Percentiles rank a stretch among this genome's conserved stretches.
Evolutionary conservation across 164 flowering plant genomes (phyloP).

Genomic region (Tetrastigma voinierianum): DNA sequence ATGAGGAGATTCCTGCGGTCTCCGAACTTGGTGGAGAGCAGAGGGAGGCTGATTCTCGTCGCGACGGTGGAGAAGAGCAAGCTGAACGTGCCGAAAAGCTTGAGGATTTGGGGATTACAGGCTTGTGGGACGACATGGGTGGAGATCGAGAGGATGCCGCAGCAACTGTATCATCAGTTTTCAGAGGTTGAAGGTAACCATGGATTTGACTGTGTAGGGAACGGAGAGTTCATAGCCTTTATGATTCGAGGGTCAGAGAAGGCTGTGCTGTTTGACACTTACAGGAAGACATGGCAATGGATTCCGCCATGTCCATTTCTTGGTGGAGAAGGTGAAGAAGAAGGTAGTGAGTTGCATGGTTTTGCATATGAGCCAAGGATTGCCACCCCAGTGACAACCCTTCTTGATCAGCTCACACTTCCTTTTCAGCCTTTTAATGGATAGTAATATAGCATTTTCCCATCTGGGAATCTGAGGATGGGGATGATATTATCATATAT

Average conservation of each 20-base stretch:
- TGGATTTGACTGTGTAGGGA: slow-evolving; percentile 80
- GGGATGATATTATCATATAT: no score
- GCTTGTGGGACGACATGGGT: slow-evolving; percentile 59
- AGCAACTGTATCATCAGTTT: slow-evolving; percentile 62
- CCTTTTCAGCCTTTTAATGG: slow-evolving; percentile 37
- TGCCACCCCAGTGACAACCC: slow-evolving; percentile 62
- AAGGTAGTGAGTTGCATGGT: slow-evolving; percentile 44
- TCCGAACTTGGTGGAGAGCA: slow-evolving; percentile 72
- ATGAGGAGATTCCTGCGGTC: slow-evolving; percentile 81
- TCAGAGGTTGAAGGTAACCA: slow-evolving; percentile 50
- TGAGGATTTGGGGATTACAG: slow-evolving; percentile 77
- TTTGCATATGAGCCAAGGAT: slow-evolving; percentile 75
- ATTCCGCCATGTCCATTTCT: slow-evolving; percentile 62
- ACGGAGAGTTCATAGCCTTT: slow-evolving; percentile 63
- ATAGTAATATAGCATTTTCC: slow-evolving; percentile 6
- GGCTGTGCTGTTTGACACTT: slow-evolving; percentile 59
- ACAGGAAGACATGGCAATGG: slow-evolving; percentile 76
- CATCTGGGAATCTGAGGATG: no score
- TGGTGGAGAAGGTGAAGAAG: slow-evolving; percentile 1
- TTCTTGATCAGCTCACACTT: slow-evolving; percentile 59
- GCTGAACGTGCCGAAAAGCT: slow-evolving; percentile 79
- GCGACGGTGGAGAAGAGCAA: slow-evolving; percentile 95
- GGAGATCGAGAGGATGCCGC: slow-evolving; percentile 90
- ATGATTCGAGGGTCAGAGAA: slow-evolving; percentile 44
- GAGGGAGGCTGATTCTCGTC: slow-evolving; percentile 61